Evolutionary conservation across 2,329 filamentous ascomycete species (phyloP), one percentile per base, ranked within the genome.

Genomic region (Paecilomyces formosus): DNA sequence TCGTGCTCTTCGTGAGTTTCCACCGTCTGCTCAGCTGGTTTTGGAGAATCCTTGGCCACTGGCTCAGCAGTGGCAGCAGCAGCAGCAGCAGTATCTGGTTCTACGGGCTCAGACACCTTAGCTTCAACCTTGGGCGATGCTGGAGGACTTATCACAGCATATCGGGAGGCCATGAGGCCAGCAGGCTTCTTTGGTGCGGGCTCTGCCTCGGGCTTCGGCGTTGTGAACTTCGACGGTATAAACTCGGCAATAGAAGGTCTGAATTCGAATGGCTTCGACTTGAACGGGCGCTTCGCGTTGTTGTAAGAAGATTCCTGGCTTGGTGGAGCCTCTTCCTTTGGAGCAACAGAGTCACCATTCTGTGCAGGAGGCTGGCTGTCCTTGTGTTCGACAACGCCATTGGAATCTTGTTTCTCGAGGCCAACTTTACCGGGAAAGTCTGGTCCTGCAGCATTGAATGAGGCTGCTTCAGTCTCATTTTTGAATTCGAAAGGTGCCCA

Each of bases 251-350:
- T 66, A 55, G 66, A 66, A 60, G 73, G 66, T 59, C 75, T 72
- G 65, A 77, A 81, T 57, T 81, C 81, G 69, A 94, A 95, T 0
- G 88, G 82, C 65, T 84, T 85, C 0, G 89, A 88, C 15, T 85
- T 81, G 3, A 88, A 85, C 64, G 81, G 81, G 63, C 79, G 79
- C 68, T 71, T 72, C 45, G 57, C 62, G 53, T 60, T 62, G 57
- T 68, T 65, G n/a, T 52, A 28, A 18, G 66, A 60, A 31, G 58
- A 22, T 54, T 65, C 62, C 15, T 66, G 56, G 35, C 55, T 39
- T 55, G 64, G 60, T 57, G 68, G 59, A 59, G 58, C 59, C 8
- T 55, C n/a, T 9, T 18, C 51, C 33, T 60, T 52, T 30, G 51
- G 22, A 18, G 56, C 55, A 26, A 57, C 50, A 33, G 62, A 35